Percentiles rank a stretch among this genome's conserved stretches.
phyloP scores from a whole-genome alignment of 2,329 filamentous ascomycete species.

The Trichoderma sp. region DNA sequence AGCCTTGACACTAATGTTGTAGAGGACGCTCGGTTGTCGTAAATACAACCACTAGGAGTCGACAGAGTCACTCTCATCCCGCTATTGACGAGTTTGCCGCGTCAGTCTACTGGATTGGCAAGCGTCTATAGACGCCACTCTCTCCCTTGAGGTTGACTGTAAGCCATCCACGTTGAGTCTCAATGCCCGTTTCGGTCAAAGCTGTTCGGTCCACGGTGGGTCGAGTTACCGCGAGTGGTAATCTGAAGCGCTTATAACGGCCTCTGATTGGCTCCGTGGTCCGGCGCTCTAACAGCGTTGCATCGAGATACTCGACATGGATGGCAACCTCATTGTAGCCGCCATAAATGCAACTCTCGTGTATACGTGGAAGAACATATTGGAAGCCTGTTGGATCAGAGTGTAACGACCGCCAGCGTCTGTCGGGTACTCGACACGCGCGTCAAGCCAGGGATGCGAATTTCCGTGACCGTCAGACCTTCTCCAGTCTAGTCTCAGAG shows the following conservation, averaged over 20 bases:
- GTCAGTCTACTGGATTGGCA: not conserved
- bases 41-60: not conserved
- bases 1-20: not conserved
- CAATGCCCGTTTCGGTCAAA: constrained; percentile 29
- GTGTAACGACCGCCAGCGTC: not conserved
- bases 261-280: constrained; percentile 35
- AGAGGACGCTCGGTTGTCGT: not conserved
- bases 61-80: not conserved
- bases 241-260: constrained; percentile 38
- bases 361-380: constrained; percentile 9
- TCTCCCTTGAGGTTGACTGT: constrained; percentile 20
- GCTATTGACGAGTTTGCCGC: not conserved
- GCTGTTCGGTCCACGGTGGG: constrained; percentile 33
- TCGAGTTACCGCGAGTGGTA: constrained; percentile 36
- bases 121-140: constrained; percentile 6
- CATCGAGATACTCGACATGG: constrained; percentile 30
- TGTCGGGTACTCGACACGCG: constrained; percentile 15
- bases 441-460: constrained; percentile 13
- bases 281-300: constrained; percentile 32
- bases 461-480: not conserved
- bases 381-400: constrained; percentile 6
- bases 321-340: constrained; percentile 28
- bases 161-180: not conserved
- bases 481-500: constrained; percentile 1
- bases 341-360: constrained; percentile 15